Evolutionary conservation across 768 basidiomycete species (phyloP).

Genomic region (Termitomyces titanicus): DNA sequence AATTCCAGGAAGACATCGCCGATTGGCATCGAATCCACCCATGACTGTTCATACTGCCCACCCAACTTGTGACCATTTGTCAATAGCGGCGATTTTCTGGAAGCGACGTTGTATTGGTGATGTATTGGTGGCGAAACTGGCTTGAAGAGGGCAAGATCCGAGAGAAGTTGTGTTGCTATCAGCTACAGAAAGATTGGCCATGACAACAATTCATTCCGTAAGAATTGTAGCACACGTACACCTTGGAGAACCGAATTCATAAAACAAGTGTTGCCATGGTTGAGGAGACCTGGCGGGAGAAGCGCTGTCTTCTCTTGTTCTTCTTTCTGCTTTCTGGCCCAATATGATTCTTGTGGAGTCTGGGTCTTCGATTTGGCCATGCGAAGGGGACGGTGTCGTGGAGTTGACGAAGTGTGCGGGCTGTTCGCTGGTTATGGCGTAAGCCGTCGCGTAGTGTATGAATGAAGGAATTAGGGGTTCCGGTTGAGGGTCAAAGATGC

Average conservation of each 20-base stretch:
- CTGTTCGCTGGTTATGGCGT: not conserved
- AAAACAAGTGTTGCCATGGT: slow-evolving; percentile 91
- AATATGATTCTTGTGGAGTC: slow-evolving; percentile 63
- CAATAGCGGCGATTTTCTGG: slow-evolving; percentile 60
- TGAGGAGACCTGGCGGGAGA: slow-evolving; percentile 71
- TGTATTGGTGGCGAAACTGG: slow-evolving; percentile 42
- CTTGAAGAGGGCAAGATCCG: slow-evolving; percentile 53
- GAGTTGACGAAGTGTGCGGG: not conserved
- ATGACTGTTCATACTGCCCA: slow-evolving; percentile 46
- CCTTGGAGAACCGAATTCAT: slow-evolving; percentile 95
- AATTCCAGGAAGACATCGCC: slow-evolving; percentile 64
- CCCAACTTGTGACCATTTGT: slow-evolving; percentile 62
- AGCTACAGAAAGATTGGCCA: slow-evolving; percentile 36
- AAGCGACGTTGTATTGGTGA: slow-evolving; percentile 33
- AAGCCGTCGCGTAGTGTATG: not conserved
- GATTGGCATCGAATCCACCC: slow-evolving; percentile 62
- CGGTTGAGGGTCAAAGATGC: slow-evolving; percentile 2
- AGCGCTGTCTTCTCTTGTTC: slow-evolving; percentile 57
- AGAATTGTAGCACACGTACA: slow-evolving; percentile 40
- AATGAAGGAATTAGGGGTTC: slow-evolving; percentile 1
- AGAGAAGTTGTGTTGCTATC: slow-evolving; percentile 61
- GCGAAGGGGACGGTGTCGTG: not conserved
- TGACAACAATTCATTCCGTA: not conserved
- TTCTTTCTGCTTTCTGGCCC: slow-evolving; percentile 54
- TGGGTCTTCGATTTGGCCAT: slow-evolving; percentile 56